These are phyloP conservation scores for Pichia thaimueangensis DNA, from an alignment of 805 yeast species.

Conservation along the genomic window DNA sequence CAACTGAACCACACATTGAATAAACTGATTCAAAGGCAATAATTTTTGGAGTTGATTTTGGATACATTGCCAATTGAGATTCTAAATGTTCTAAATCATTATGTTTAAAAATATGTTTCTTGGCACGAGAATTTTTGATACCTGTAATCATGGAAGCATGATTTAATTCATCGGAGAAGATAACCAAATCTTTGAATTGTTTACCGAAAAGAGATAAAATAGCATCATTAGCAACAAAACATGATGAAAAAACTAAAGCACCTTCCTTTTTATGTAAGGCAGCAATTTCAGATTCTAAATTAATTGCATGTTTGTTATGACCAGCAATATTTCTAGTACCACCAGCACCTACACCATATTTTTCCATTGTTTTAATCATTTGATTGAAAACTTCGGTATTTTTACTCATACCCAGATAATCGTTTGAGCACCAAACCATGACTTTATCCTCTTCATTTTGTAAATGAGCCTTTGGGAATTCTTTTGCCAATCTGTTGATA, in stretches of 20 bases:
- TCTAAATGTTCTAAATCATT: conserved; percentile 85
- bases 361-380: conserved; percentile 75
- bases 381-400: conserved; percentile 64
- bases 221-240: conserved; percentile 96
- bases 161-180: conserved; percentile 86
- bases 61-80: conserved; percentile 66
- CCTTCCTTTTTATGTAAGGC: conserved; percentile 91
- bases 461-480: conserved; percentile 91
- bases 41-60: conserved; percentile 83
- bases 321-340: conserved; percentile 99
- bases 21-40: conserved; percentile 97
- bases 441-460: conserved; percentile 71
- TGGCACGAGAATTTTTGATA: conserved; percentile 80
- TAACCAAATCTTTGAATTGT: conserved; percentile 81
- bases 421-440: conserved; percentile 99
- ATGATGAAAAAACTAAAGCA: conserved; percentile 89
- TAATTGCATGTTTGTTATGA: conserved; percentile 85
- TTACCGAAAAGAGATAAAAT: conserved; percentile 86
- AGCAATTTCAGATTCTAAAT: conserved; percentile 80
- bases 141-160: conserved; percentile 99
- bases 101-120: conserved; percentile 87
- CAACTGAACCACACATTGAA: conserved; percentile 97
- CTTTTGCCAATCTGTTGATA: conserved; percentile 90
- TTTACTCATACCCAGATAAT: conserved; percentile 91
- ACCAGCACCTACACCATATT: conserved; percentile 98